Evolutionary conservation across 768 basidiomycete genomes (phyloP).

Genomic region (Sutorius australiensis): DNA sequence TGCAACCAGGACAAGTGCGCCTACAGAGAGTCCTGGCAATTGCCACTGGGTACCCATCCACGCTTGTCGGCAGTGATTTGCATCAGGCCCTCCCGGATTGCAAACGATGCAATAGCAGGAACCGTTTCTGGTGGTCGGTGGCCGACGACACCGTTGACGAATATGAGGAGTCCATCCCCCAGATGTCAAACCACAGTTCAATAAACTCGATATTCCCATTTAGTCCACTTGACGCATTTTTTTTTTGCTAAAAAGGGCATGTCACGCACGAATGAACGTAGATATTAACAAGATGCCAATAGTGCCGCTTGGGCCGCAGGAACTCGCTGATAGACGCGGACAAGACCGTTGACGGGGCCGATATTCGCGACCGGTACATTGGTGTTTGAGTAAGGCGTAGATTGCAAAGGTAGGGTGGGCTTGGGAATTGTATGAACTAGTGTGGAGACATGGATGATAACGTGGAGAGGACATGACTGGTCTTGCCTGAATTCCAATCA

Average conservation of each 20-base stretch:
- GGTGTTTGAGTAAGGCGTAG: neutral
- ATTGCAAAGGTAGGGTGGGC: neutral
- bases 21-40: slow-evolving; percentile 40
- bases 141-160: slow-evolving; percentile 45
- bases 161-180: slow-evolving; percentile 70
- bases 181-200: slow-evolving; percentile 70
- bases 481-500: slow-evolving; percentile 1
- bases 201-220: slow-evolving; percentile 71
- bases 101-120: slow-evolving; percentile 78
- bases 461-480: neutral
- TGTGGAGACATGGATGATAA: neutral
- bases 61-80: slow-evolving; percentile 82
- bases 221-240: slow-evolving; percentile 52
- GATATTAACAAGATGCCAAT: slow-evolving; percentile 35
- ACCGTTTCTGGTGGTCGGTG: slow-evolving; percentile 33
- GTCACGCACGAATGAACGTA: slow-evolving; percentile 1
- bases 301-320: slow-evolving; percentile 50
- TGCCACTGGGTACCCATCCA: slow-evolving; percentile 43
- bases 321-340: slow-evolving; percentile 33
- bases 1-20: slow-evolving; percentile 6
- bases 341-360: slow-evolving; percentile 21
- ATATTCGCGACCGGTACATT: neutral
- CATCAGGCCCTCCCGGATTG: slow-evolving; percentile 92
- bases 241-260: slow-evolving; percentile 36
- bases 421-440: neutral